Evolutionary conservation across 164 flowering plant genomes (phyloP).

Genomic region (Vitis labrusca): DNA sequence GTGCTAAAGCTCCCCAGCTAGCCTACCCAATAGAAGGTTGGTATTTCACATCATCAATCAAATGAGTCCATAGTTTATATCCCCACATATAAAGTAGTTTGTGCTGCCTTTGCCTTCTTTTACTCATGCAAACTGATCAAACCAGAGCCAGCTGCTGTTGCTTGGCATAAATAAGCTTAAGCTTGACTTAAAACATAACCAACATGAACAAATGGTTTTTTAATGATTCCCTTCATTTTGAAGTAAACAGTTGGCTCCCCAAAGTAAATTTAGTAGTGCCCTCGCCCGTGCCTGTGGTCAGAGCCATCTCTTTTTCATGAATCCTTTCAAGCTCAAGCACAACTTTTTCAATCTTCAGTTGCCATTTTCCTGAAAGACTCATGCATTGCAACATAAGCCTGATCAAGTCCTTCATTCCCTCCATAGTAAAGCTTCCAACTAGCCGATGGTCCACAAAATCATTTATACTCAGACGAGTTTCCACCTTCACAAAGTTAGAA

Average conservation of each 20-base stretch:
- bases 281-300: conserved; percentile 63
- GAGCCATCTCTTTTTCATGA: conserved; percentile 56
- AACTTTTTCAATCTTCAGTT: conserved; percentile 58
- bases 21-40: too few species aligned
- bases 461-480: conserved; percentile 31
- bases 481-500: conserved; percentile 42
- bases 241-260: conserved; percentile 65
- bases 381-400: conserved; percentile 51
- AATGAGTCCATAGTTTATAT: too few species aligned
- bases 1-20: too few species aligned
- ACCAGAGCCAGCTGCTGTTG: conserved; percentile 1
- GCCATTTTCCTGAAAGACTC: conserved; percentile 33
- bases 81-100: too few species aligned
- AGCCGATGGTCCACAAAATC: conserved; percentile 51
- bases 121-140: conserved; percentile 1
- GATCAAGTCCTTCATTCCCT: conserved; percentile 55
- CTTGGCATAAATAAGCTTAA: not conserved
- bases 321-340: conserved; percentile 52
- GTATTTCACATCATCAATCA: too few species aligned
- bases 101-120: too few species aligned
- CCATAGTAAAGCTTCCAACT: conserved; percentile 50
- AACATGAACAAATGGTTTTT: conserved; percentile 4
- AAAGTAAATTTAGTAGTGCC: conserved; percentile 47
- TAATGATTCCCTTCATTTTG: conserved; percentile 3
- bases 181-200: conserved; percentile 7